Evolutionary conservation across 2,329 filamentous ascomycete species (phyloP), one percentile per base, ranked within the genome.

Genomic region (Dactylellina leptospora): DNA sequence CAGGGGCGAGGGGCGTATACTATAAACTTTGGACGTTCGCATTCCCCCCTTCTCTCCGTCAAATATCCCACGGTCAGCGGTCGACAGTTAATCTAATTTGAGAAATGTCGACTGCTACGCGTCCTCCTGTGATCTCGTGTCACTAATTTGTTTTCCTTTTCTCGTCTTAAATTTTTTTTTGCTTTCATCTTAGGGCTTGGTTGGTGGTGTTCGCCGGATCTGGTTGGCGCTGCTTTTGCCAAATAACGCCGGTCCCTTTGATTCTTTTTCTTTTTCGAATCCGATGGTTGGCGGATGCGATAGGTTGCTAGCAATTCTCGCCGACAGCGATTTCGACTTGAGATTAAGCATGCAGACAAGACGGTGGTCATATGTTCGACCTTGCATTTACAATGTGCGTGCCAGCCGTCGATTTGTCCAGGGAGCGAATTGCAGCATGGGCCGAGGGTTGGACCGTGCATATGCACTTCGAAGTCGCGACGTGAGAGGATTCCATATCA

Each of bases 41-140:
- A 30, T 27, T n/a, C 47, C 53, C 33, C 28, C 23, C 10, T 28
- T 16, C 23, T 48, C 20, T 51, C 47, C 48, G 20, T 47, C 53
- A 36, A 23, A 56, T 36, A 55, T 50, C 50, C 51, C 51, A 55
- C 51, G 45, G 33, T 55, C 30, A 42, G 51, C 30, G 16, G n/a
- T n/a, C n/a, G 40, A 23, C 16, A n/a, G 2, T 22, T 44, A n/a
- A 16, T 36, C 18, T 18, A 8, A 18, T n/a, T n/a, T n/a, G n/a
- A n/a, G n/a, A n/a, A n/a, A n/a, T n/a, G n/a, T n/a, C n/a, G n/a
- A n/a, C 36, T 40, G 5, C 28, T 64, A 72, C 68, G 68, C 68
- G 68, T 72, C 45, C 68, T 72, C 68, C 68, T 59, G 59, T 72
- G 68, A 72, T 72, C 30, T 72, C 68, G 68, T 72, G 68, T 72